A percentile compares a stretch with the other conserved stretches of the same genome.
These are phyloP conservation scores for Hypoxylon lenormandii DNA, from an alignment of 495 filamentous ascomycete genomes.

Conservation along the genomic window DNA sequence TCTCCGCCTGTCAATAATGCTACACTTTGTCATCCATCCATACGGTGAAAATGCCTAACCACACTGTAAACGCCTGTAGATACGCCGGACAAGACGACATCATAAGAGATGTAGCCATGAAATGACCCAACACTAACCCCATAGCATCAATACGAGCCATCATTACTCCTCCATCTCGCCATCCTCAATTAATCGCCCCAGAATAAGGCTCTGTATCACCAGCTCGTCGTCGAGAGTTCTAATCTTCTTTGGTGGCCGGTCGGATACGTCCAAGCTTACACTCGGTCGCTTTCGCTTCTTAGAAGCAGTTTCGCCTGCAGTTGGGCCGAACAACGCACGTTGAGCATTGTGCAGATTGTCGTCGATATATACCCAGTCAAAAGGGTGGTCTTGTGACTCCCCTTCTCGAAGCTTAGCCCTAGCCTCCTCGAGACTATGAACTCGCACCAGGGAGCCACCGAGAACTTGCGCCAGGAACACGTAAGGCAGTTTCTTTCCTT, in stretches of 20 bases:
- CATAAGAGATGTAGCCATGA: no score
- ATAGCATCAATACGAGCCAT: not conserved
- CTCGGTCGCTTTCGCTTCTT: constrained; percentile 63
- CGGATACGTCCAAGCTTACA: constrained; percentile 46
- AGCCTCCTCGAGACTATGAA: constrained; percentile 72
- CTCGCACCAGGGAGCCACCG: constrained; percentile 76
- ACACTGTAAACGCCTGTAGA: no score
- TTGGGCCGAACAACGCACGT: constrained; percentile 38
- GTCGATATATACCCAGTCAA: constrained; percentile 87
- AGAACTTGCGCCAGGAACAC: constrained; percentile 81
- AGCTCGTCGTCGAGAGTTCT: constrained; percentile 82
- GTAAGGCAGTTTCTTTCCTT: constrained; percentile 68
- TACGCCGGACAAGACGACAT: no score
- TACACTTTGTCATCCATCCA: no score
- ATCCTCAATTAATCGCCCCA: constrained; percentile 80
- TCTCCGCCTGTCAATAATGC: no score
- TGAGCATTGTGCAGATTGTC: constrained; percentile 50
- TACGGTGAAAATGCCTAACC: no score
- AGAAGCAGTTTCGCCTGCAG: constrained; percentile 36
- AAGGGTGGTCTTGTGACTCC: constrained; percentile 63
- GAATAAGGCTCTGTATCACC: constrained; percentile 90
- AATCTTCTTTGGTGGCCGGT: constrained; percentile 61
- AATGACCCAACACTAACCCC: no score
- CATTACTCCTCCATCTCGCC: constrained; percentile 57
- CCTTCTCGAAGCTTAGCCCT: constrained; percentile 66